phyloP scores from a whole-genome alignment of 2,329 filamentous ascomycete genomes.

The Xylaria multiplex region DNA sequence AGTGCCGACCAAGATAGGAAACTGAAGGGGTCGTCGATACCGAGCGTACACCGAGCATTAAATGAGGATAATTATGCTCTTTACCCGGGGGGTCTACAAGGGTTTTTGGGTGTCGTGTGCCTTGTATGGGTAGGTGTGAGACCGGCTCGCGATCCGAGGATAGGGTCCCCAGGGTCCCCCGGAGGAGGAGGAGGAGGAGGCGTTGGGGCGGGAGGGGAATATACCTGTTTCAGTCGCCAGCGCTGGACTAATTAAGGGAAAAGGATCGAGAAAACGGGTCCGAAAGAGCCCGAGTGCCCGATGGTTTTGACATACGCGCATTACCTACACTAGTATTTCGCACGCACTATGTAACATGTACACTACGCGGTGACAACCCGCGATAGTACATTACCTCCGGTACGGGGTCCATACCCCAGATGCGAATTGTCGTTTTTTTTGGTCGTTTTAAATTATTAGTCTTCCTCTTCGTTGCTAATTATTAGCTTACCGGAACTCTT shows the following conservation, averaged over 20 bases:
- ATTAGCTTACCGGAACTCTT: constrained; percentile 7
- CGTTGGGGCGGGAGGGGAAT: constrained; percentile 1
- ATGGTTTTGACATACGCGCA: not conserved
- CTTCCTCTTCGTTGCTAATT: not conserved
- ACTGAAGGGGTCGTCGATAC: not conserved
- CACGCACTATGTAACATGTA: not conserved
- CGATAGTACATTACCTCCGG: not conserved
- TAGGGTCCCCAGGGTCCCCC: constrained; percentile 1
- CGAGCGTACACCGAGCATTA: not conserved
- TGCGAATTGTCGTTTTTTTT: not conserved
- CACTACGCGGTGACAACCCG: not conserved
- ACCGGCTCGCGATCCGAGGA: constrained; percentile 27
- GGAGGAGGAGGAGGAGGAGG: constrained; percentile 1
- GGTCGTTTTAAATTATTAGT: not conserved
- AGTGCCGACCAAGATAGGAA: constrained; percentile 20
- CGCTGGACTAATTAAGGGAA: not conserved
- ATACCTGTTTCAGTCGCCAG: constrained; percentile 8
- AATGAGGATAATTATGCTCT: constrained; percentile 21
- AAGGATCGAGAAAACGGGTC: not conserved
- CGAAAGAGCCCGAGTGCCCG: constrained; percentile 8
- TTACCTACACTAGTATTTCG: not conserved
- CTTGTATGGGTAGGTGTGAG: constrained; percentile 3
- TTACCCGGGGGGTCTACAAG: not conserved
- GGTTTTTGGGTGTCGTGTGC: not conserved
- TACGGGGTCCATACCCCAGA: constrained; percentile 6